Conservation (phyloP, 306 rosid species). For the Ziziphus jujuba region DNA sequence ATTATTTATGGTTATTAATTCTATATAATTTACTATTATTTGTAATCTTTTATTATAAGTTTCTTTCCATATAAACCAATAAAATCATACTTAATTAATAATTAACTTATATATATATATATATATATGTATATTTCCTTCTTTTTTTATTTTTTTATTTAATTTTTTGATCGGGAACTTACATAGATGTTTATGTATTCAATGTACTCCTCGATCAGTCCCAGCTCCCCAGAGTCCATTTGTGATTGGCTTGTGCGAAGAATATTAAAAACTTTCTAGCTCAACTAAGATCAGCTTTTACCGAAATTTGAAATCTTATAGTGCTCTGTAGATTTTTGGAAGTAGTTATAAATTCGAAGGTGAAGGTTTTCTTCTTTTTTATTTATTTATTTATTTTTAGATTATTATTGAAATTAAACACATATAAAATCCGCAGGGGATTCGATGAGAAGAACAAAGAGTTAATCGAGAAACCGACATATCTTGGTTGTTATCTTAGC, state of each 20-base stretch:
- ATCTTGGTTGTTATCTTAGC: neutral
- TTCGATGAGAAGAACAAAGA: constrained; percentile 7
- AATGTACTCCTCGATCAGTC: too few relatives aligned
- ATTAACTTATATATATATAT: neutral
- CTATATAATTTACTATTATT: too few relatives aligned
- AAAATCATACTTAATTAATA: too few relatives aligned
- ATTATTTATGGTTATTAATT: too few relatives aligned
- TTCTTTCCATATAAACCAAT: too few relatives aligned
- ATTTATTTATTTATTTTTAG: too few relatives aligned
- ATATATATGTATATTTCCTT: neutral
- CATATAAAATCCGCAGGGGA: neutral
- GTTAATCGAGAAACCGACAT: neutral
- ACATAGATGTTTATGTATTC: neutral
- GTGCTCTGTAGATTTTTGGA: neutral
- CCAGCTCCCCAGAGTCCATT: too few relatives aligned
- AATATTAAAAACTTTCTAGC: constrained; percentile 4
- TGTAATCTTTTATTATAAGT: too few relatives aligned
- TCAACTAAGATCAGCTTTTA: neutral
- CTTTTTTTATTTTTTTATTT: too few relatives aligned
- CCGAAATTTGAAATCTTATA: constrained; percentile 10
- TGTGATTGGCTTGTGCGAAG: constrained; percentile 8
- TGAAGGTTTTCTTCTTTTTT: too few relatives aligned
- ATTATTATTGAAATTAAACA: too few relatives aligned
- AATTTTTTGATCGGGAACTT: too few relatives aligned
- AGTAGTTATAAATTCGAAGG: neutral